phyloP scores from a whole-genome alignment of 2,329 filamentous ascomycete species.

The Knufia fluminis region DNA sequence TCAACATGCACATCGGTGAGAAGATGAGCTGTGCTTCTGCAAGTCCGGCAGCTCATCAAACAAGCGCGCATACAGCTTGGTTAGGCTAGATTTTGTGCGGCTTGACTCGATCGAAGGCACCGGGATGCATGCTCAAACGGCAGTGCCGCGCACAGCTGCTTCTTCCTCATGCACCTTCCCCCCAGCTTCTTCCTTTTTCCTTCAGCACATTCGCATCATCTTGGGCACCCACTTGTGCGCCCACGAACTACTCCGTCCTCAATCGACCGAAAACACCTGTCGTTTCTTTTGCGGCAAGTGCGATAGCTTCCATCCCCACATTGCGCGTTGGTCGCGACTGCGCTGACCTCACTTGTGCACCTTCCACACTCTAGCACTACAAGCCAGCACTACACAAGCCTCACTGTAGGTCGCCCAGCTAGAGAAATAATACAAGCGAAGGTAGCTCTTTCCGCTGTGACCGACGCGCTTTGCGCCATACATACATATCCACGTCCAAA shows the following conservation, averaged over 20 bases:
- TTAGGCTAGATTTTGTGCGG: background rate
- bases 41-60: background rate
- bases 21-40: background rate
- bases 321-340: background rate
- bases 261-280: background rate
- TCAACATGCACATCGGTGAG: background rate
- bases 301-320: background rate
- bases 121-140: background rate
- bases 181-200: background rate
- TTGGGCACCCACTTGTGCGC: constrained; percentile 1
- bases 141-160: background rate
- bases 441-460: background rate
- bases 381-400: background rate
- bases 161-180: background rate
- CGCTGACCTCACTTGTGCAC: background rate
- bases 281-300: background rate
- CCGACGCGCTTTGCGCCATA: constrained; percentile 3
- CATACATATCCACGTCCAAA: background rate
- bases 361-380: background rate
- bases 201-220: background rate
- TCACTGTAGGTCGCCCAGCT: background rate
- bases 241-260: background rate
- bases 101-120: background rate
- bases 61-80: constrained; percentile 1
- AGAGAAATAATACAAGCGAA: background rate